Evolutionary conservation across 1,284 basidiomycete species (phyloP).

Genomic region (Sporisorium iseilematis-ciliati): DNA sequence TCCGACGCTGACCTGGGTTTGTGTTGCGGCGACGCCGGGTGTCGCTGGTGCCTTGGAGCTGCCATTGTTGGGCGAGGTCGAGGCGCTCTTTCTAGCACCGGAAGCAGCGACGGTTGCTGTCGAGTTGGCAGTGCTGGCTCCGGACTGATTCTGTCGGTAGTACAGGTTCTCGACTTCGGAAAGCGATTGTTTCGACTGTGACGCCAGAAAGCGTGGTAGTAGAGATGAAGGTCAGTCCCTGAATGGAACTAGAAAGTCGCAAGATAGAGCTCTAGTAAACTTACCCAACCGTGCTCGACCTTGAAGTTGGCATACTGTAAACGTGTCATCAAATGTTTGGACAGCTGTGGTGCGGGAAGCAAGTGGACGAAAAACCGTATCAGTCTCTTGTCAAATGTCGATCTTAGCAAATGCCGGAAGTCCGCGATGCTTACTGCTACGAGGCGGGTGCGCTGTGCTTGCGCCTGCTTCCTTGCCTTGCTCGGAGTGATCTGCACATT

Average conservation of each 20-base stretch:
- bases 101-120: constrained; percentile 6
- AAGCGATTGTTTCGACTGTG: constrained; percentile 61
- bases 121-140: constrained; percentile 7
- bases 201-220: too few relatives aligned
- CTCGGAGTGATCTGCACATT: constrained; percentile 45
- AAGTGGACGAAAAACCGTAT: not conserved
- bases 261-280: constrained; percentile 11
- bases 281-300: constrained; percentile 67
- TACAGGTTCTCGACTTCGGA: constrained; percentile 68
- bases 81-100: constrained; percentile 20
- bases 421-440: constrained; percentile 34
- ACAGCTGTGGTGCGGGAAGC: constrained; percentile 35
- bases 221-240: too few relatives aligned
- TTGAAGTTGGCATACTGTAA: constrained; percentile 67
- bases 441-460: constrained; percentile 48
- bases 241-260: too few relatives aligned
- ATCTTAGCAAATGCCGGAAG: too few relatives aligned
- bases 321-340: constrained; percentile 56
- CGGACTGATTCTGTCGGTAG: constrained; percentile 54
- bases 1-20: constrained; percentile 12
- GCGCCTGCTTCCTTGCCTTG: constrained; percentile 49
- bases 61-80: constrained; percentile 34
- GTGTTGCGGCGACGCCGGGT: constrained; percentile 21
- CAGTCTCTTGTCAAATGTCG: not conserved
- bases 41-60: constrained; percentile 31